phyloP scores from a whole-genome alignment of 2,329 filamentous ascomycete species.

The Nakataea oryzae region DNA sequence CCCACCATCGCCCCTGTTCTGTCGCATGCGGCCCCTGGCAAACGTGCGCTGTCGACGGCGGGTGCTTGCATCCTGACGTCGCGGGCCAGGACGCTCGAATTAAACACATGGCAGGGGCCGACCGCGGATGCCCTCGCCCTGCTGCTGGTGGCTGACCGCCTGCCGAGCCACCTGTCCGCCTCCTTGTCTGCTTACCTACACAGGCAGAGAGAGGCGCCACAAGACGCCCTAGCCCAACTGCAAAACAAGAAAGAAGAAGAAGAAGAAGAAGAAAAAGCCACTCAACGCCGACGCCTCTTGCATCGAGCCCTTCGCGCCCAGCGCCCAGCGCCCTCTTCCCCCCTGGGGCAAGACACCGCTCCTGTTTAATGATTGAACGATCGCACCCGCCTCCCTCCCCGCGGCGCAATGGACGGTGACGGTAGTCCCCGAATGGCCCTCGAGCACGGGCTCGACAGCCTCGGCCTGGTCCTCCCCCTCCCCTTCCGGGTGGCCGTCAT shows the following conservation, averaged over 20 bases:
- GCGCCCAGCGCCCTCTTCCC: no score
- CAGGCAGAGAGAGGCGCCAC: no score
- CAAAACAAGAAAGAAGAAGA: no score
- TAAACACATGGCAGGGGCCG: not conserved
- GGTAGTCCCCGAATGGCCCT: slow-evolving; percentile 39
- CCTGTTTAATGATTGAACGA: not conserved
- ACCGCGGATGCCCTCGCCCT: no score
- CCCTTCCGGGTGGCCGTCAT: slow-evolving; percentile 85
- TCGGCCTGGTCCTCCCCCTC: slow-evolving; percentile 77
- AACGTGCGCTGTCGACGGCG: not conserved
- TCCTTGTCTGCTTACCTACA: no score
- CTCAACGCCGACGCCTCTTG: no score
- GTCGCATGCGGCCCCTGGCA: not conserved
- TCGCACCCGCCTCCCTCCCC: not conserved
- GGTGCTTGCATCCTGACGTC: not conserved
- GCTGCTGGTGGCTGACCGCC: no score
- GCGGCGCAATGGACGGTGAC: slow-evolving; percentile 57
- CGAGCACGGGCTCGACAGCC: slow-evolving; percentile 65
- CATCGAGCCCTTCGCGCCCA: no score
- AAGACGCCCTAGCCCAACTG: no score
- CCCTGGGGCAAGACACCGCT: not conserved
- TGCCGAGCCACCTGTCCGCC: no score
- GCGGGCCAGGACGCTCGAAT: not conserved
- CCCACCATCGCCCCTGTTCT: not conserved
- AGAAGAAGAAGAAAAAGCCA: no score